These are phyloP conservation scores for Pythium rishiriense DNA, from an alignment of 352 stramenopile species.

Conservation along the genomic window DNA sequence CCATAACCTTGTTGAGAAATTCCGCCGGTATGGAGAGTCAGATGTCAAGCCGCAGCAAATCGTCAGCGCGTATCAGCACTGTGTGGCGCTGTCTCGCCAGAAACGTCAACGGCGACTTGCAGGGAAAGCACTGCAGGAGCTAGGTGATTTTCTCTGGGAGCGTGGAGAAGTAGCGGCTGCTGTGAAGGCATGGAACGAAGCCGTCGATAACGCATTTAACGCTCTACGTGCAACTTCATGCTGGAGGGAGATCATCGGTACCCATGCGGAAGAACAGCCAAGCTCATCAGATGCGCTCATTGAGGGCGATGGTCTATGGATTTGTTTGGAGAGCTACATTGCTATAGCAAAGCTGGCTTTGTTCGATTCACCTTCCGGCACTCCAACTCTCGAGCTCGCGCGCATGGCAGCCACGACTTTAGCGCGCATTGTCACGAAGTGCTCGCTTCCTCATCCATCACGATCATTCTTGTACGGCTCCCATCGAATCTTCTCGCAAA, in stretches of 20 bases:
- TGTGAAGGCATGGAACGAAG: constrained; percentile 70
- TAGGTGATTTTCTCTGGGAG: constrained; percentile 72
- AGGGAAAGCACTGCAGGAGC: constrained; percentile 64
- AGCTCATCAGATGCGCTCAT: constrained; percentile 29
- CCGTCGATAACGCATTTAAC: constrained; percentile 72
- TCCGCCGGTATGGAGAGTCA: constrained; percentile 28
- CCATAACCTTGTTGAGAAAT: constrained; percentile 49
- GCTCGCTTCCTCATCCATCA: constrained; percentile 60
- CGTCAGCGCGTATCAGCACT: constrained; percentile 43
- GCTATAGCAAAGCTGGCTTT: constrained; percentile 60
- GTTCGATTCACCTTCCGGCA: constrained; percentile 34
- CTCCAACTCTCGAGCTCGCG: constrained; percentile 57
- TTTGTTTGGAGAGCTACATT: constrained; percentile 50
- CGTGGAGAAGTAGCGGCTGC: constrained; percentile 40
- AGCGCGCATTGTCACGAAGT: constrained; percentile 49
- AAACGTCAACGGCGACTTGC: constrained; percentile 64
- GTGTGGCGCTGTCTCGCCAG: constrained; percentile 55
- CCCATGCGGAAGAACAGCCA: constrained; percentile 25
- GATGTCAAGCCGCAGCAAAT: constrained; percentile 33
- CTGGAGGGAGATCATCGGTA: constrained; percentile 54
- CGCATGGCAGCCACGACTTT: constrained; percentile 66
- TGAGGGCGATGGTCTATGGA: constrained; percentile 57
- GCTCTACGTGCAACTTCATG: constrained; percentile 42
- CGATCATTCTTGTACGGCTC: constrained; percentile 59
- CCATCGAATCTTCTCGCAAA: constrained; percentile 47